Percentiles rank a stretch among this genome's conserved stretches.
phyloP scores from a whole-genome alignment of 78 protist species.

The Tieghemostelium lacteum region DNA sequence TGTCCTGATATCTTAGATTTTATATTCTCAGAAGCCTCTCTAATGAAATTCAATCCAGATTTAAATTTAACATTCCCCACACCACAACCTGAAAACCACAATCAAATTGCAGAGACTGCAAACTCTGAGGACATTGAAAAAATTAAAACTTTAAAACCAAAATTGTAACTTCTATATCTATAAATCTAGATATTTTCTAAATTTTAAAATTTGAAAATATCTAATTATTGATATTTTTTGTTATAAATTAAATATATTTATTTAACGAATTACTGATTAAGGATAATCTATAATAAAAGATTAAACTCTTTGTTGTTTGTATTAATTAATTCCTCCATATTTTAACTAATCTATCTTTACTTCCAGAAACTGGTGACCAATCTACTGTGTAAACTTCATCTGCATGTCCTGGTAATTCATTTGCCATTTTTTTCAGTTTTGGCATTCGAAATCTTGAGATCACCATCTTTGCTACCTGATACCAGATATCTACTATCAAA shows the following conservation, averaged over 20 bases:
- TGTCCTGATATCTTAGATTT: neutral
- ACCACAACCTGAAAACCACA: conserved; percentile 10
- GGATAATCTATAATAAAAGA: too few relatives aligned
- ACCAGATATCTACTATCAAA: conserved; percentile 94
- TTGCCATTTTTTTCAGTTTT: conserved; percentile 78
- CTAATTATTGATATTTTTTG: too few relatives aligned
- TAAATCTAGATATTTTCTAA: too few relatives aligned
- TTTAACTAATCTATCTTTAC: conserved; percentile 93
- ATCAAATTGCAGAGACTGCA: conserved; percentile 4
- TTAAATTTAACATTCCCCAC: neutral
- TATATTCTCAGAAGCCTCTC: neutral
- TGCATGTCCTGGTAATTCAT: conserved; percentile 99
- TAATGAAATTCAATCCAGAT: neutral
- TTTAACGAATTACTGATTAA: too few relatives aligned
- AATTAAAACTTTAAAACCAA: too few relatives aligned
- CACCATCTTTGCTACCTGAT: conserved; percentile 94
- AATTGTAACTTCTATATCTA: too few relatives aligned
- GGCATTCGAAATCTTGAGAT: conserved; percentile 93
- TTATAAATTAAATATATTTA: too few relatives aligned
- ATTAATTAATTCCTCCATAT: conserved; percentile 40
- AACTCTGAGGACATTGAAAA: neutral
- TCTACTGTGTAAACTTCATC: conserved; percentile 98
- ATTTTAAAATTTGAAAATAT: too few relatives aligned
- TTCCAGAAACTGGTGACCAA: conserved; percentile 98
- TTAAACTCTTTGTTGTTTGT: too few relatives aligned